Evolutionary conservation across 2,329 filamentous ascomycete genomes (phyloP).

Genomic region (Aschersonia sp.): DNA sequence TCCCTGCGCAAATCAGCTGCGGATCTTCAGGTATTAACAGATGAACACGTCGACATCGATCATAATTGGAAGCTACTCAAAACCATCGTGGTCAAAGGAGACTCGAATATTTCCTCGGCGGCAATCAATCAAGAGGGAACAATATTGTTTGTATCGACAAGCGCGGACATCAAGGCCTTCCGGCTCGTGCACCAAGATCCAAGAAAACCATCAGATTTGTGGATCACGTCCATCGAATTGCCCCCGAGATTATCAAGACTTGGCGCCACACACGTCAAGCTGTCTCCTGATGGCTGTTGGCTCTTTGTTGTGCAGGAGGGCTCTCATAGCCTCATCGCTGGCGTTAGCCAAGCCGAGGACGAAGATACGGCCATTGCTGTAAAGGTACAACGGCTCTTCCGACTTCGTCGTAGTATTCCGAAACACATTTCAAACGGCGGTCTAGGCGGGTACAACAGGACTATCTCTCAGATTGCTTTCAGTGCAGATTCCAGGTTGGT

Average conservation of each 20-base stretch:
- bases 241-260: conserved; percentile 38
- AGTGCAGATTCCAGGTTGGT: conserved; percentile 69
- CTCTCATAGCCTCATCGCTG: conserved; percentile 37
- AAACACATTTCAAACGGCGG: conserved; percentile 47
- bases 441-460: conserved; percentile 62
- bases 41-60: conserved; percentile 26
- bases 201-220: conserved; percentile 42
- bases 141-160: conserved; percentile 63
- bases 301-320: conserved; percentile 50
- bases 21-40: conserved; percentile 26
- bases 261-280: conserved; percentile 55
- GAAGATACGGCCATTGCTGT: conserved; percentile 11
- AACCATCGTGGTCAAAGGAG: conserved; percentile 54
- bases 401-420: conserved; percentile 37
- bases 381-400: conserved; percentile 31
- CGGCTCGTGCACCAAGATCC: conserved; percentile 40
- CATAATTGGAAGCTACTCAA: conserved; percentile 52
- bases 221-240: conserved; percentile 56
- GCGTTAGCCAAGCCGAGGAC: conserved; percentile 8
- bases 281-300: conserved; percentile 60
- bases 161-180: conserved; percentile 64
- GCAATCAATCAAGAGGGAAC: conserved; percentile 57
- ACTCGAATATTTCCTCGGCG: conserved; percentile 70
- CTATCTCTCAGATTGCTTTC: conserved; percentile 61
- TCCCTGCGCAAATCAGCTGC: conserved; percentile 31